These are phyloP conservation scores for Rubus idaeus DNA, from an alignment of 306 rosid genomes.

Conservation along the genomic window DNA sequence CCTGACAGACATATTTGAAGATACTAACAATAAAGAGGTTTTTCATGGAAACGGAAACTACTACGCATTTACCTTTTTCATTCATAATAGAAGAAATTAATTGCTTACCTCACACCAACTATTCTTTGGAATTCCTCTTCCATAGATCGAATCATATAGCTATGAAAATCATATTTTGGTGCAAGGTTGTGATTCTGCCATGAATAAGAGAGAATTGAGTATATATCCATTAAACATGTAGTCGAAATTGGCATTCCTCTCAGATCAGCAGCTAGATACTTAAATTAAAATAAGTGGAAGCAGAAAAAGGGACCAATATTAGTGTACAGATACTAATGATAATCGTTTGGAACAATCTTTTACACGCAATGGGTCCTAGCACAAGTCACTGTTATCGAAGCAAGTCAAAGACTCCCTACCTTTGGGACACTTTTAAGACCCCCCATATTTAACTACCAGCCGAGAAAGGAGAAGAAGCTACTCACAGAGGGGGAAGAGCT, in stretches of 20 bases:
- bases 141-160: constrained; percentile 98
- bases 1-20: background rate
- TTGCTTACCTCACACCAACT: constrained; percentile 91
- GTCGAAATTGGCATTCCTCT: background rate
- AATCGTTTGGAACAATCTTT: background rate
- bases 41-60: background rate
- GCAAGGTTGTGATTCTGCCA: constrained; percentile 88
- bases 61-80: background rate
- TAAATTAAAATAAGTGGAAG: background rate
- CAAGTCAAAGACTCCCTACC: too few relatives aligned
- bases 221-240: constrained; percentile 17
- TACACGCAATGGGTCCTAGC: background rate
- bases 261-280: background rate
- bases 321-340: background rate
- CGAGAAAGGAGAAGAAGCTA: too few relatives aligned
- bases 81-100: background rate
- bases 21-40: background rate
- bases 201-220: constrained; percentile 33
- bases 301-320: background rate
- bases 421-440: too few relatives aligned
- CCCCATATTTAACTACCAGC: too few relatives aligned
- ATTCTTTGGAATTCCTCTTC: constrained; percentile 97
- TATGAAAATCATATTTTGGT: constrained; percentile 80
- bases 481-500: too few relatives aligned
- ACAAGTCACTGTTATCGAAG: too few relatives aligned